These are phyloP conservation scores for Stagonosporopsis cucurbitacearum DNA, from an alignment of 2,329 filamentous ascomycete species.

Conservation along the genomic window DNA sequence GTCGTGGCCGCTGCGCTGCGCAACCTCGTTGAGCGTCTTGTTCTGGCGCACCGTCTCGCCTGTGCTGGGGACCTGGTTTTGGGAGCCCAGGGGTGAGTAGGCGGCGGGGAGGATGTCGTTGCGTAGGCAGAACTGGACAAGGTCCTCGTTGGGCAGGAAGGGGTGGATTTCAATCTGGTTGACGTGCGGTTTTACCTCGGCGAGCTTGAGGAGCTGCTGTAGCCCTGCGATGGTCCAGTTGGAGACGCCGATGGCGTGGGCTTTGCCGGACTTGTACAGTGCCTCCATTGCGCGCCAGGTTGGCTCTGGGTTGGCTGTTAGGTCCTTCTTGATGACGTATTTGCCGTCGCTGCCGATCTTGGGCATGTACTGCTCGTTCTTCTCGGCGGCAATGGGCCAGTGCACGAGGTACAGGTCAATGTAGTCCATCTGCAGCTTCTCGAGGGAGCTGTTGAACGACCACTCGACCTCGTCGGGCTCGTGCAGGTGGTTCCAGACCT, in stretches of 20 bases:
- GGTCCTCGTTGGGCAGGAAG: constrained; percentile 70
- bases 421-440: constrained; percentile 66
- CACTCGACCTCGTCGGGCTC: constrained; percentile 66
- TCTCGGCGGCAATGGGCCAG: constrained; percentile 60
- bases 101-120: constrained; percentile 68
- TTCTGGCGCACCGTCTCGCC: constrained; percentile 75
- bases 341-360: constrained; percentile 62
- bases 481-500: constrained; percentile 66
- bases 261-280: constrained; percentile 65
- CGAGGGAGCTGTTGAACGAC: constrained; percentile 66
- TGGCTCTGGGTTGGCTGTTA: constrained; percentile 71
- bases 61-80: constrained; percentile 72
- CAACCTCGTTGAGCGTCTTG: constrained; percentile 68
- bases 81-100: constrained; percentile 72
- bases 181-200: constrained; percentile 70
- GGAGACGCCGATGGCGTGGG: constrained; percentile 73
- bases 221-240: constrained; percentile 74
- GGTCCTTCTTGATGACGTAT: constrained; percentile 68
- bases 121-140: constrained; percentile 64
- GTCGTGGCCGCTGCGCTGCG: constrained; percentile 75
- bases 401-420: constrained; percentile 77
- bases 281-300: constrained; percentile 74
- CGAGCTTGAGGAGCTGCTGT: constrained; percentile 70
- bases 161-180: constrained; percentile 80
- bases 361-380: constrained; percentile 60